Evolutionary conservation across 805 yeast species (phyloP).

Genomic region (Candida sonorensis): DNA sequence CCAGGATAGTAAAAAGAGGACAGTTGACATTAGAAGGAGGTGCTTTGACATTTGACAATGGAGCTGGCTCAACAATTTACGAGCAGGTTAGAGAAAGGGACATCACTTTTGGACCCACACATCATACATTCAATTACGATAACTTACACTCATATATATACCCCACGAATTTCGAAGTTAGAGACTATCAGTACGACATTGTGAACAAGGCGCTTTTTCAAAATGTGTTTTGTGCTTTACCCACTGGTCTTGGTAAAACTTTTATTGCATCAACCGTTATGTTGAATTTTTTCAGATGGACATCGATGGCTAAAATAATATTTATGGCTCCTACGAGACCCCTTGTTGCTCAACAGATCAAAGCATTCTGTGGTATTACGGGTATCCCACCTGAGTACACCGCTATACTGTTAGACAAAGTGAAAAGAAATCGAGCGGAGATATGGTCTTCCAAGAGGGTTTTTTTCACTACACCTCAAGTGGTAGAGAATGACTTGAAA

Average conservation of each 20-base stretch:
- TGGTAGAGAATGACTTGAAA: slow-evolving; percentile 82
- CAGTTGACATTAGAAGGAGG: slow-evolving; percentile 23
- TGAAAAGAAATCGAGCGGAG: slow-evolving; percentile 51
- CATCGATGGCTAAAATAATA: slow-evolving; percentile 66
- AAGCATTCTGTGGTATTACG: slow-evolving; percentile 82
- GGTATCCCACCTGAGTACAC: slow-evolving; percentile 75
- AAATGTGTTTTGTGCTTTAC: slow-evolving; percentile 82
- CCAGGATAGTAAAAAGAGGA: slow-evolving; percentile 11
- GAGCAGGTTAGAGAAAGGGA: slow-evolving; percentile 20
- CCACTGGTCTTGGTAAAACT: slow-evolving; percentile 97
- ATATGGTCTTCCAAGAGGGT: slow-evolving; percentile 78
- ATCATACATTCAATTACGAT: slow-evolving; percentile 40
- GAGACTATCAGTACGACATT: slow-evolving; percentile 87
- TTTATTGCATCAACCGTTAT: slow-evolving; percentile 92
- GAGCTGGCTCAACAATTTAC: slow-evolving; percentile 14
- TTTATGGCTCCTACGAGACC: slow-evolving; percentile 98
- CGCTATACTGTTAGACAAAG: slow-evolving; percentile 62
- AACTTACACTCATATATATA: slow-evolving; percentile 52
- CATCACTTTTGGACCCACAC: slow-evolving; percentile 32
- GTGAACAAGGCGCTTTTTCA: slow-evolving; percentile 63
- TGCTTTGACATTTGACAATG: slow-evolving; percentile 8
- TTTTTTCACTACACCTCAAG: slow-evolving; percentile 94
- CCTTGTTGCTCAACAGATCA: slow-evolving; percentile 90
- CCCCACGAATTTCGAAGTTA: slow-evolving; percentile 75
- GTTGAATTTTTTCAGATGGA: slow-evolving; percentile 87